Percentiles rank a stretch among this genome's conserved stretches.
phyloP scores from a whole-genome alignment of 2,329 filamentous ascomycete genomes.

The Neopestalotiopsis clavispora region DNA sequence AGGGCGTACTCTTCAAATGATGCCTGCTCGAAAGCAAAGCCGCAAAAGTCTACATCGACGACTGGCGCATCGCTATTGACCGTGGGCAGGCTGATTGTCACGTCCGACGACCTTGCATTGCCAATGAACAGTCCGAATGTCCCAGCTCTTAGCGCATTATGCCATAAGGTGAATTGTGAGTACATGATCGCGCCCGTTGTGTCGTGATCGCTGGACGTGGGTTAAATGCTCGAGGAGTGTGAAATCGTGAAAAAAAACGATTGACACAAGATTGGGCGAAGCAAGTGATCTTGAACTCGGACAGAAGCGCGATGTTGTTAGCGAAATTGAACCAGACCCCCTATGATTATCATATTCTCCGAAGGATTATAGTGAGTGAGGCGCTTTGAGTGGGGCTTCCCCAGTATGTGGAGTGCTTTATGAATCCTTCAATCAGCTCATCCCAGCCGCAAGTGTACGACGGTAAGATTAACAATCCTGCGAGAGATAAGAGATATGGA shows the following conservation, averaged over 20 bases:
- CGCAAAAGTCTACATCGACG: slow-evolving; percentile 33
- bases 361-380: background rate
- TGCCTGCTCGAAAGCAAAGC: slow-evolving; percentile 39
- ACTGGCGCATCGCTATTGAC: background rate
- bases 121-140: background rate
- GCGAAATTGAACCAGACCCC: no score
- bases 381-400: background rate
- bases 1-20: slow-evolving; percentile 39
- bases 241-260: no score
- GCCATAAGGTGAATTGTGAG: background rate
- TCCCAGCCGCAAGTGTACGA: background rate
- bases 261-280: no score
- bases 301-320: background rate
- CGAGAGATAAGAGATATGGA: no score
- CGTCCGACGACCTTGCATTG: no score
- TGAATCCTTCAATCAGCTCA: background rate
- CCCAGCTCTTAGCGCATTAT: no score
- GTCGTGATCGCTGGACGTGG: background rate
- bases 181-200: background rate
- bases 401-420: background rate
- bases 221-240: background rate
- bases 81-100: background rate
- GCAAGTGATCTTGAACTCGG: background rate
- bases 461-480: background rate
- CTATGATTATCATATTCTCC: background rate